These are phyloP conservation scores for Gastrodia elata DNA, from an alignment of 106 monocot genomes.

Conservation along the genomic window DNA sequence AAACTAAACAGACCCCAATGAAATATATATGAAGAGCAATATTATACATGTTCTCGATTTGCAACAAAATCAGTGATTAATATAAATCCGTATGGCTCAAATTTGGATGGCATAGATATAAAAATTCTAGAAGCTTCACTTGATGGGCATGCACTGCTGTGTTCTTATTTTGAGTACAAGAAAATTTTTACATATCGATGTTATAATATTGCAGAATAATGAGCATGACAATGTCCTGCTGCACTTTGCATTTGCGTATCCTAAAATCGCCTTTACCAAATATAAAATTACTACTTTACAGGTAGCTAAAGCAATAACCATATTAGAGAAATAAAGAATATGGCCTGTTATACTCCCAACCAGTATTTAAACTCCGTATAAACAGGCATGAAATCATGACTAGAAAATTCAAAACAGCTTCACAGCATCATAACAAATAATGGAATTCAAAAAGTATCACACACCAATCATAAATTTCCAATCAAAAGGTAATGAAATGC, in stretches of 20 bases:
- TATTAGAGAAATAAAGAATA: not conserved
- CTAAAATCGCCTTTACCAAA: not conserved
- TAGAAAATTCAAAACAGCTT: not conserved
- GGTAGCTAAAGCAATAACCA: not conserved
- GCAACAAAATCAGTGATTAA: too few species aligned
- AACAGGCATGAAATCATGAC: not conserved
- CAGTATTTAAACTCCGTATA: not conserved
- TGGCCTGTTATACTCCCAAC: not conserved
- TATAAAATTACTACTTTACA: not conserved
- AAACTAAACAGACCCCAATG: too few species aligned
- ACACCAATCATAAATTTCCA: not conserved
- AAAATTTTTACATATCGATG: not conserved
- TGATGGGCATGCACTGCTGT: too few species aligned
- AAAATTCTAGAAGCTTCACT: too few species aligned
- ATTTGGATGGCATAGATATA: too few species aligned
- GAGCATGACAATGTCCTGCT: not conserved
- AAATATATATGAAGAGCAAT: too few species aligned
- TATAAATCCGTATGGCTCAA: too few species aligned
- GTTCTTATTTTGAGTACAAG: too few species aligned
- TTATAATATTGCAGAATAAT: not conserved
- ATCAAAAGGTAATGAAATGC: not conserved
- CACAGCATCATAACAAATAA: not conserved
- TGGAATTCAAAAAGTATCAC: constrained; percentile 1
- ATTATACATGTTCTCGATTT: too few species aligned
- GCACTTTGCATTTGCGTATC: not conserved